Percentiles rank a stretch among this genome's conserved stretches.
Evolutionary conservation across 495 filamentous ascomycete genomes (phyloP).

Genomic region (Neurospora terricola): DNA sequence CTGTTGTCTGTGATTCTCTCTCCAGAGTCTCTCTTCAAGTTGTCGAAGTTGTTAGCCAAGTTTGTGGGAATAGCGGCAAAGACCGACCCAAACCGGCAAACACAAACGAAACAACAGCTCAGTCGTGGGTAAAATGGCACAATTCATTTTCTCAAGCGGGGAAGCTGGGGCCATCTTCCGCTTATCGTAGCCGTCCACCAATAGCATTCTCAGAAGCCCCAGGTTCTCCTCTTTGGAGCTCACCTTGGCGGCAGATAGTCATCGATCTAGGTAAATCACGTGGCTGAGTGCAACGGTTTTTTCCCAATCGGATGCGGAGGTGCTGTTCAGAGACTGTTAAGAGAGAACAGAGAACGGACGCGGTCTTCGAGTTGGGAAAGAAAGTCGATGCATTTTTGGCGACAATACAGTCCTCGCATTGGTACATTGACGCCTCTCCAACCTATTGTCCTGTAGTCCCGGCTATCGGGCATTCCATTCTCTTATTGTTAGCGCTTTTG

Average conservation of each 20-base stretch:
- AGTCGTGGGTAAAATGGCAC: not conserved
- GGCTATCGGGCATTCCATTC: not conserved
- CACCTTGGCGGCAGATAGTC: not conserved
- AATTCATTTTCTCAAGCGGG: not conserved
- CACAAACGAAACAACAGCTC: not conserved
- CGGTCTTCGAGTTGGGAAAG: slow-evolving; percentile 7
- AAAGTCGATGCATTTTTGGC: slow-evolving; percentile 5
- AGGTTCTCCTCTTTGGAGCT: not conserved
- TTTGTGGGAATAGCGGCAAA: not conserved
- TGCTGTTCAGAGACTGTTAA: not conserved
- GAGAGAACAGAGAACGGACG: slow-evolving; percentile 10
- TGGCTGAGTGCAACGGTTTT: slow-evolving; percentile 14
- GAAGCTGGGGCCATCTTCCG: not conserved
- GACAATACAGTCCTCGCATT: slow-evolving; percentile 18
- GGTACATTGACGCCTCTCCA: slow-evolving; percentile 21
- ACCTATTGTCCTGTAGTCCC: not conserved
- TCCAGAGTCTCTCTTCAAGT: not conserved
- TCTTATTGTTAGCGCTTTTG: not conserved
- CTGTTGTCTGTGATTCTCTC: not conserved
- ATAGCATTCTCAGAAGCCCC: not conserved
- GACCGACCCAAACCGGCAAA: not conserved
- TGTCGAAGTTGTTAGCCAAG: not conserved
- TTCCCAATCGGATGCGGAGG: not conserved
- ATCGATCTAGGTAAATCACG: slow-evolving; percentile 13
- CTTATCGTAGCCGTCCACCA: not conserved